Base-by-base conservation (phyloP, 352 stramenopile genomes). In the Globisporangium recalcitrans region DNA sequence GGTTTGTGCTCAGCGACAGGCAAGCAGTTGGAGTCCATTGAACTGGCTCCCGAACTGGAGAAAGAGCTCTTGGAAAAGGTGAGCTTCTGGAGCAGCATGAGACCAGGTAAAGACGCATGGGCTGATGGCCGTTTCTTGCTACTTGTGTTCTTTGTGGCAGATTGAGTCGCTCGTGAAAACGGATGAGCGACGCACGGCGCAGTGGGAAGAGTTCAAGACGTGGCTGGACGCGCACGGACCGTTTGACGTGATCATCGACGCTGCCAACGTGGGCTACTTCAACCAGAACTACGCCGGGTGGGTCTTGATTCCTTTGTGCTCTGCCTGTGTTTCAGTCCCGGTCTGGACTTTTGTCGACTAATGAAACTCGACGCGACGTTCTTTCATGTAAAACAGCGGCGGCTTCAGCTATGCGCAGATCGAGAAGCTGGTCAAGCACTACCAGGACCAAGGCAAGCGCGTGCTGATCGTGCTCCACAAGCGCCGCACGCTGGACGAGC, bases 201-300 rank as follows among this genome's bases (percentile, higher is more conserved):
- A 96, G 67, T 97, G 89, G 86, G 71, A 74, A 22, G 81, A 68
- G 29, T 97, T 95, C 64, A 94, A 95, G 73, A 46, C 66, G 53
- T 97, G 85, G 80, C 70, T 97, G 32, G 60, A 73, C 29, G 62
- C 69, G 40, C 75, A 85, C 29, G 87, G 82, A 2, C 82, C 82
- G 8, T 97, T 95, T 56, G 92, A 98, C 70, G 81, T 98, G 26
- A 73, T 99, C 24, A 87, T 99, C 51, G 97, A 99, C 74, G 97
- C 96, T 14, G 97, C 97, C 22, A 99, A 99, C 74, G 90, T 99
- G 32, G 97, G 96, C 4, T 99, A 99, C 73, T 99, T 92, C 72
- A 94, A 98, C 75, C 84, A 98, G 74, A 99, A 99, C 77, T 98
- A 96, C 73, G 72, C 80, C n/a, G 86, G 84, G 86, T 91, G 68